A percentile compares a stretch with the other conserved stretches of the same genome.
phyloP scores from a whole-genome alignment of 306 rosid genomes.

The apple (Malus domestica) region DNA sequence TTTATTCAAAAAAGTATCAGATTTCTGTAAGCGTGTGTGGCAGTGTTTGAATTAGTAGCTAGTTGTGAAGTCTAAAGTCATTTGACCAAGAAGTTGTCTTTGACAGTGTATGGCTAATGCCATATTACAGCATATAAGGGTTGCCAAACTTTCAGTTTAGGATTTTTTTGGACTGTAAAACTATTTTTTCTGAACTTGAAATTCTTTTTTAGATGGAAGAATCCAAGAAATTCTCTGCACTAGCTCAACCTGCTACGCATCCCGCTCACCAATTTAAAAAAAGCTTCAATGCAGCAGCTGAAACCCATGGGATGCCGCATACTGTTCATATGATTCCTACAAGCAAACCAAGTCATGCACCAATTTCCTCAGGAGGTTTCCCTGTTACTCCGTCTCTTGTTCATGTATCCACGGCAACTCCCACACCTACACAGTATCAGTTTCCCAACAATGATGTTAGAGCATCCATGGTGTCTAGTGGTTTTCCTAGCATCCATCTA shows the following conservation, averaged over 20 bases:
- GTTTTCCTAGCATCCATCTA: slow-evolving; percentile 49
- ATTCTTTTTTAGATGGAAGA: slow-evolving; percentile 74
- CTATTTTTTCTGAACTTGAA: background rate
- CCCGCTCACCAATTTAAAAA: slow-evolving; percentile 59
- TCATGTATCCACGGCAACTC: slow-evolving; percentile 44
- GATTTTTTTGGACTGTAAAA: background rate
- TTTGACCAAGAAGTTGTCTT: background rate
- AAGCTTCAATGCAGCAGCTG: slow-evolving; percentile 37
- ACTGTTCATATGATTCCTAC: slow-evolving; percentile 39
- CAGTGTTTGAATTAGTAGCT: background rate
- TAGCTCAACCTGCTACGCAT: slow-evolving; percentile 50
- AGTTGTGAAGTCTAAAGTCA: background rate
- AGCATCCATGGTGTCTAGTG: slow-evolving; percentile 48
- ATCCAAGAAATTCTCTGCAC: slow-evolving; percentile 62
- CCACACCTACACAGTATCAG: slow-evolving; percentile 51
- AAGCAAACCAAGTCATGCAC: slow-evolving; percentile 45
- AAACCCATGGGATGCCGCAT: slow-evolving; percentile 48
- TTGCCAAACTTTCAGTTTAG: background rate
- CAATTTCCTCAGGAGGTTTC: slow-evolving; percentile 35
- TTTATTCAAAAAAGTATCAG: background rate
- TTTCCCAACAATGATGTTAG: slow-evolving; percentile 45
- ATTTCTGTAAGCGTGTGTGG: background rate
- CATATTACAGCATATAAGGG: background rate
- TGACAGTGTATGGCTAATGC: background rate
- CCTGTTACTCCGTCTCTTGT: slow-evolving; percentile 41